Conservation (phyloP, 2,329 filamentous ascomycete genomes). For the Aspergillus udagawae region DNA sequence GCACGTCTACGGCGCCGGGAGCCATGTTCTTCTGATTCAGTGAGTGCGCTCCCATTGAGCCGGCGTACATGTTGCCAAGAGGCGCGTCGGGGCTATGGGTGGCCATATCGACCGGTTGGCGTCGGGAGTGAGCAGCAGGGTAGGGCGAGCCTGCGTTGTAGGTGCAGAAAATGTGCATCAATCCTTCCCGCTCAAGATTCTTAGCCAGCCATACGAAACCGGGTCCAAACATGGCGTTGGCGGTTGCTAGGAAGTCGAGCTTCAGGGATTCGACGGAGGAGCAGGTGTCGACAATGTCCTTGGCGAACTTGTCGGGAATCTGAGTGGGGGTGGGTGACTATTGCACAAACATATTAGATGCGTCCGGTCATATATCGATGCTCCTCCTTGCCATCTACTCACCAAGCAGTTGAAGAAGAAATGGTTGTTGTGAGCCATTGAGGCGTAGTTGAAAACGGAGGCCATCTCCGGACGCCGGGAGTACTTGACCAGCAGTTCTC, state of each 20-base stretch:
- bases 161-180: slow-evolving; percentile 70
- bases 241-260: slow-evolving; percentile 73
- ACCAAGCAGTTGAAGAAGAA: slow-evolving; percentile 49
- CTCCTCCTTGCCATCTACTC: slow-evolving; percentile 12
- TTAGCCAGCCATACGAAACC: slow-evolving; percentile 95
- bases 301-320: slow-evolving; percentile 56
- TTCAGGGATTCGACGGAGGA: slow-evolving; percentile 78
- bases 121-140: slow-evolving; percentile 76
- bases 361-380: not conserved
- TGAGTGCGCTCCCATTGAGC: slow-evolving; percentile 32
- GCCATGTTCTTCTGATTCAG: slow-evolving; percentile 34
- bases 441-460: slow-evolving; percentile 89
- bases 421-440: slow-evolving; percentile 89
- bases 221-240: slow-evolving; percentile 88
- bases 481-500: slow-evolving; percentile 67
- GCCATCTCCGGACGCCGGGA: slow-evolving; percentile 76
- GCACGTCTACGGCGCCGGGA: slow-evolving; percentile 49
- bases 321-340: slow-evolving; percentile 41
- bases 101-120: slow-evolving; percentile 51
- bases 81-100: slow-evolving; percentile 34
- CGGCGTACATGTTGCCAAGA: slow-evolving; percentile 34
- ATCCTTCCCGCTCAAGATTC: slow-evolving; percentile 43
- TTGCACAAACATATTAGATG: not conserved
- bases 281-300: slow-evolving; percentile 66
- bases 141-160: slow-evolving; percentile 91